Conservation (phyloP, 305 asterid species). For the Ruellia speciosa region DNA sequence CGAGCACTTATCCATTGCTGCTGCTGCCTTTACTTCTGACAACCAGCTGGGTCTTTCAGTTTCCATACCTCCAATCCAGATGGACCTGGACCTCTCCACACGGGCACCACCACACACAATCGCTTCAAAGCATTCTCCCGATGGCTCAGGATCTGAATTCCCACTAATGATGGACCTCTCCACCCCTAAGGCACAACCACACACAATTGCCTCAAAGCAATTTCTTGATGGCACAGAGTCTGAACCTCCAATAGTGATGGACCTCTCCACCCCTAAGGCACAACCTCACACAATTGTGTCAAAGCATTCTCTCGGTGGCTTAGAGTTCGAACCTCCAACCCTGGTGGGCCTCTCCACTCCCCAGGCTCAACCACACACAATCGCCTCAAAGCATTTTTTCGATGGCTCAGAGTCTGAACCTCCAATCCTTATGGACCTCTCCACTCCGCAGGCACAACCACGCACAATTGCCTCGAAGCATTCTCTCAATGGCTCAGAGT, state of each 20-base stretch:
- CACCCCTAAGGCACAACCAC: neutral
- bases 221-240: too few species aligned
- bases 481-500: slow-evolving; percentile 6
- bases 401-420: too few species aligned
- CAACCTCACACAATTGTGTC: neutral
- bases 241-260: neutral
- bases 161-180: too few species aligned
- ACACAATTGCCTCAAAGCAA: neutral
- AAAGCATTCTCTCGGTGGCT: too few species aligned
- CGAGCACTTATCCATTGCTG: neutral
- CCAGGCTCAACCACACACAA: too few species aligned
- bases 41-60: slow-evolving; percentile 16
- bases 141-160: too few species aligned
- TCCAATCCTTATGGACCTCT: too few species aligned
- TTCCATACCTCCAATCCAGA: slow-evolving; percentile 8
- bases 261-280: slow-evolving; percentile 1
- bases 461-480: too few species aligned
- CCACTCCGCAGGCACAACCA: too few species aligned
- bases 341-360: neutral
- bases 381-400: too few species aligned
- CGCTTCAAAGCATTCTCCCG: too few species aligned
- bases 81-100: neutral
- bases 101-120: neutral
- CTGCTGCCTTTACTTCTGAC: slow-evolving; percentile 14
- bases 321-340: neutral